Base-by-base conservation (phyloP, 1,284 basidiomycete species). In the Schizopora paradoxa region DNA sequence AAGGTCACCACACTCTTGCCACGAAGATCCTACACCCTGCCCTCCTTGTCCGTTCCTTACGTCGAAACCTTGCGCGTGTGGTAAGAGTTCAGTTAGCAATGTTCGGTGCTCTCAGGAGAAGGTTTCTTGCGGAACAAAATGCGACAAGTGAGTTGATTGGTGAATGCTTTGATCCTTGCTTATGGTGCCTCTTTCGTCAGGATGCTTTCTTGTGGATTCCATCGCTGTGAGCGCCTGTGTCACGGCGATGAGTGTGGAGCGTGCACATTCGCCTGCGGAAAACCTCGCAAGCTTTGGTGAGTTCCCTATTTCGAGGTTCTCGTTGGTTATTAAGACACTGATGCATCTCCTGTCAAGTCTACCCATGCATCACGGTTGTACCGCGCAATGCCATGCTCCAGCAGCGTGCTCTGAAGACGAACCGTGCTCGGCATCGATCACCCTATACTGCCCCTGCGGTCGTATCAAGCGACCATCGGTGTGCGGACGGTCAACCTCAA, bases 41-140 rank as follows among this genome's bases (percentile, higher is more conserved):
- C 92, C 91, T 0, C 87, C 91, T 0, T 97, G 93, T 58, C 78
- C 82, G 0, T 82, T 82, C 61, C 67, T 97, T 42, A 83, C 85
- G 0, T 71, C 69, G 21, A 92, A 91, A 61, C 58, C 62, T 2
- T 97, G 93, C 59, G 88, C 87, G 0, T 97, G 93, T 59, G 89
- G 90, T 8, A 94, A 93, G 74, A 86, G 83, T 57, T 66, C 65
- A 27, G 71, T 92, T 1, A 69, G 65, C 11, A 85, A 89, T 52
- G 68, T 85, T 18, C 41, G 47, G 31, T 96, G 92, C 62, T 88
- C 89, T 3, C 77, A 86, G 55, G 84, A 86, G 56, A 85, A 82
- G 53, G 83, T 96, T 2, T 83, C 77, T 0, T 97, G 92, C 61
- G 92, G 92, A 3, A 74, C 70, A 31, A 61, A 72, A 1, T 96